phyloP scores from a whole-genome alignment of 108 stramenopile genomes.

The Stephanodiscus minutulus region DNA sequence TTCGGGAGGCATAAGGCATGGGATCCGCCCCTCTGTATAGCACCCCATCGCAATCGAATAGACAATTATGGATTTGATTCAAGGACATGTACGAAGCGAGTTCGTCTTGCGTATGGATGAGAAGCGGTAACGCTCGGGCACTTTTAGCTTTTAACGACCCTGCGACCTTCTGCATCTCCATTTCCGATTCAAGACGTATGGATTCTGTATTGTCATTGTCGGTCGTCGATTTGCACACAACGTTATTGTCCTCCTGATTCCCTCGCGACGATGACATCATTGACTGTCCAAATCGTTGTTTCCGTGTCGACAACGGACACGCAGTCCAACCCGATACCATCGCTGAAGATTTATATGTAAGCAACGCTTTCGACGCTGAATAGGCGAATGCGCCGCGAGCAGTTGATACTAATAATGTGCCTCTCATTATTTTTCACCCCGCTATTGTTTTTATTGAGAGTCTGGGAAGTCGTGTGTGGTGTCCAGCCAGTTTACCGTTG shows the following conservation, averaged over 20 bases:
- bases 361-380: neutral
- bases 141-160: conserved; percentile 2
- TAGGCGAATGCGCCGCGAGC: neutral
- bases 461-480: too few species aligned
- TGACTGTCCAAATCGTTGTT: neutral
- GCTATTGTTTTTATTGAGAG: neutral
- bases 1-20: conserved; percentile 62
- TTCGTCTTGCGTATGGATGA: conserved; percentile 38
- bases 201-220: conserved; percentile 43
- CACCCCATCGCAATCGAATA: conserved; percentile 91
- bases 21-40: conserved; percentile 73
- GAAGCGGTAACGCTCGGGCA: conserved; percentile 21
- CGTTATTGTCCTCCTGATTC: neutral
- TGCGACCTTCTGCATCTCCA: conserved; percentile 21
- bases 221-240: conserved; percentile 11
- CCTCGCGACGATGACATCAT: neutral
- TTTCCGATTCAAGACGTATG: conserved; percentile 34
- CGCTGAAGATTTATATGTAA: neutral
- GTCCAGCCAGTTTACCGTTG: too few species aligned
- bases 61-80: conserved; percentile 59
- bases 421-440: too few species aligned
- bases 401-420: neutral
- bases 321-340: conserved; percentile 2
- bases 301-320: neutral
- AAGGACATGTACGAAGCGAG: conserved; percentile 38